These are phyloP conservation scores for Psidium friedrichsthalianum DNA, from an alignment of 345 rosid species.

Conservation along the genomic window DNA sequence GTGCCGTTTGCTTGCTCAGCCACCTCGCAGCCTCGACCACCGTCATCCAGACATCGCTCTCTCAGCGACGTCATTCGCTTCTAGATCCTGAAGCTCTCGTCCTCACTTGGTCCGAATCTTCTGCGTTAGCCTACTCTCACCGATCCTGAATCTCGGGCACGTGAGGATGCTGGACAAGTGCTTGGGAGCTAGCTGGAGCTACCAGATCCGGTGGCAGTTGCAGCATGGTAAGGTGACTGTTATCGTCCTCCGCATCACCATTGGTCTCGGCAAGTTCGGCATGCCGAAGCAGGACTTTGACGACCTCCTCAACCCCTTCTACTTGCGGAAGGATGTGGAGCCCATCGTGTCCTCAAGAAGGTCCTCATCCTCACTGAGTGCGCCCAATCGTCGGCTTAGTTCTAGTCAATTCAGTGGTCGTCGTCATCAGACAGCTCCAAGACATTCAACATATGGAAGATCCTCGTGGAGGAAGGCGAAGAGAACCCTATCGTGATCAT, in stretches of 20 bases:
- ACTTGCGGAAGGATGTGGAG: neutral
- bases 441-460: slow-evolving; percentile 11
- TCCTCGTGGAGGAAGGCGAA: slow-evolving; percentile 29
- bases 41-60: neutral
- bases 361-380: neutral
- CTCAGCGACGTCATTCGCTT: neutral
- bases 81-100: neutral
- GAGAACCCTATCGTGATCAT: neutral
- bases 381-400: neutral
- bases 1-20: too few relatives aligned
- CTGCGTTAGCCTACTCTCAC: neutral
- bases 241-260: neutral
- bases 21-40: rapidly evolving
- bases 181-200: neutral
- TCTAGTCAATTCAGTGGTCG: neutral
- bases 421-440: neutral
- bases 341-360: neutral
- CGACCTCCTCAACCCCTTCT: neutral
- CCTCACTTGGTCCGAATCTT: neutral
- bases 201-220: neutral
- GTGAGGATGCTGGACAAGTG: neutral
- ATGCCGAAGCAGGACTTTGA: neutral
- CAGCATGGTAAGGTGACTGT: neutral
- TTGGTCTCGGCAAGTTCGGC: neutral
- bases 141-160: neutral